Conservation (phyloP, 768 basidiomycete genomes). For the Amanita thiersii region DNA sequence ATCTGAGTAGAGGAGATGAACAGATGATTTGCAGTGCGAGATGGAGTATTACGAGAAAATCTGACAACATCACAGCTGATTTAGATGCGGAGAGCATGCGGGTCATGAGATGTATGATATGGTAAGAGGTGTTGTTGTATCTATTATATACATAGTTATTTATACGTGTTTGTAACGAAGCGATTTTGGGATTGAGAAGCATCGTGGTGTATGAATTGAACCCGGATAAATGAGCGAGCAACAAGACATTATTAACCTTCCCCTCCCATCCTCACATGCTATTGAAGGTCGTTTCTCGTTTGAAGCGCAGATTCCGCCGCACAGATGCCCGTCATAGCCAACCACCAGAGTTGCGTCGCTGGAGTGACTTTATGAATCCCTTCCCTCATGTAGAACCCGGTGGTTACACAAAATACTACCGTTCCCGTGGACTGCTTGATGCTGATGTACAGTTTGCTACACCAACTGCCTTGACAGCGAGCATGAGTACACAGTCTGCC, state of each 20-base stretch:
- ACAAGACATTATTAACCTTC: not conserved
- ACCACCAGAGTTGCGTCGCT: slow-evolving; percentile 28
- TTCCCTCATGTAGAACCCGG: slow-evolving; percentile 32
- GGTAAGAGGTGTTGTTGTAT: too few relatives aligned
- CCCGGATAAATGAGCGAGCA: not conserved
- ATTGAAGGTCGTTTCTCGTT: slow-evolving; percentile 19
- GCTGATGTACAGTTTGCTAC: slow-evolving; percentile 1
- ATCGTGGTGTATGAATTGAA: too few relatives aligned
- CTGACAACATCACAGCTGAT: slow-evolving; percentile 46
- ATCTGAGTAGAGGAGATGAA: slow-evolving; percentile 1
- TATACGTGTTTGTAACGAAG: slow-evolving; percentile 3
- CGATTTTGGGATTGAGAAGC: too few relatives aligned
- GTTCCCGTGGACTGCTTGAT: slow-evolving; percentile 13
- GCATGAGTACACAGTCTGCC: slow-evolving; percentile 5
- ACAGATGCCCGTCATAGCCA: slow-evolving; percentile 12
- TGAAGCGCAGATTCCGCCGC: slow-evolving; percentile 16
- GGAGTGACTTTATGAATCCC: slow-evolving; percentile 26
- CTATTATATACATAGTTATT: not conserved
- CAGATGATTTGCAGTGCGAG: slow-evolving; percentile 35
- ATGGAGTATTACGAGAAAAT: slow-evolving; percentile 52
- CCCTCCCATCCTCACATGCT: slow-evolving; percentile 18
- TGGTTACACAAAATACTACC: slow-evolving; percentile 34
- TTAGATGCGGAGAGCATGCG: too few relatives aligned
- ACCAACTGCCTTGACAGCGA: slow-evolving; percentile 2
- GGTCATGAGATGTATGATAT: too few relatives aligned